phyloP scores from a whole-genome alignment of 768 basidiomycete genomes.

The Serendipita indica region DNA sequence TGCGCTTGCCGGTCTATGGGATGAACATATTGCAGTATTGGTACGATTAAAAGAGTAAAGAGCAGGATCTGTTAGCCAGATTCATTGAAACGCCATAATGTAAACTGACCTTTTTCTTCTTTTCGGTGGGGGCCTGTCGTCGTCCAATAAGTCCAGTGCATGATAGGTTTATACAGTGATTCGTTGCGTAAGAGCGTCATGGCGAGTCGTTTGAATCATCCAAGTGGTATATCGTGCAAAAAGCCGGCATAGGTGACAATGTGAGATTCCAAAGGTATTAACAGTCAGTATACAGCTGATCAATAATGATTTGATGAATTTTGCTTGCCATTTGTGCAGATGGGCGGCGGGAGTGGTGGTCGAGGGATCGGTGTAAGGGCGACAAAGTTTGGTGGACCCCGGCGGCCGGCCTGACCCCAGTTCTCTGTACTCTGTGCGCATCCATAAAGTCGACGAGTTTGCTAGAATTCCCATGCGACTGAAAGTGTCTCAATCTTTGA shows the following conservation, averaged over 20 bases:
- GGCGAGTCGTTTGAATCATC: neutral
- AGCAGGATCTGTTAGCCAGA: neutral
- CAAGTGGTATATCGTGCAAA: neutral
- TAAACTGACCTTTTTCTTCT: neutral
- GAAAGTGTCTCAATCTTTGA: no score
- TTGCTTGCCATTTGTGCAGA: neutral
- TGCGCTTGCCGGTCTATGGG: slow-evolving; percentile 67
- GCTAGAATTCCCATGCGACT: no score
- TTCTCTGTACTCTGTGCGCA: no score
- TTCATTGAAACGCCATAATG: neutral
- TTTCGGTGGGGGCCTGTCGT: neutral
- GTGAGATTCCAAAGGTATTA: neutral
- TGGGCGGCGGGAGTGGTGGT: neutral
- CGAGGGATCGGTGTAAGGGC: neutral
- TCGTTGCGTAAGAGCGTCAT: neutral
- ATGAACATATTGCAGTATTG: neutral
- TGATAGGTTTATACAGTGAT: neutral
- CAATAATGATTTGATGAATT: neutral
- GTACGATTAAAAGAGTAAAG: neutral
- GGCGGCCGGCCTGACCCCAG: no score
- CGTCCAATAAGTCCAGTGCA: neutral
- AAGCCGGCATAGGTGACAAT: neutral
- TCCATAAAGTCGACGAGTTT: no score
- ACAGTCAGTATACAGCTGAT: neutral
- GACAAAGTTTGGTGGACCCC: no score